Conservation (phyloP, 768 basidiomycete species). For the Grammothele lineata region DNA sequence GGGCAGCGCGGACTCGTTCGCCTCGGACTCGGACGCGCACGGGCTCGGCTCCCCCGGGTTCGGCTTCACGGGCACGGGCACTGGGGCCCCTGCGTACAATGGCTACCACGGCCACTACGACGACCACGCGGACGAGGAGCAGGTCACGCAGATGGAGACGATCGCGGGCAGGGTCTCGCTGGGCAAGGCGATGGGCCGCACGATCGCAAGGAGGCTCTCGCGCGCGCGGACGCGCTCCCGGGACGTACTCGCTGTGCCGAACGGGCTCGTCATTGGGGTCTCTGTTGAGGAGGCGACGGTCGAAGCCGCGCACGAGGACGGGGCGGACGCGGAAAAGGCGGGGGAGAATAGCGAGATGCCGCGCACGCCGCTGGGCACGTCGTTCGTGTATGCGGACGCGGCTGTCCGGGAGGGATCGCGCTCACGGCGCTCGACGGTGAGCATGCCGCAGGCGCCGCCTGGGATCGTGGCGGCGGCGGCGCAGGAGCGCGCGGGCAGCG, state of each 20-base stretch:
- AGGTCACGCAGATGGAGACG: constrained; percentile 23
- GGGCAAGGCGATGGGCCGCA: constrained; percentile 19
- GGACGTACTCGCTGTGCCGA: constrained; percentile 13
- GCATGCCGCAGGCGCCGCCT: constrained; percentile 8
- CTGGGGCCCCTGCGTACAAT: too few species aligned
- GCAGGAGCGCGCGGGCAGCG: background rate
- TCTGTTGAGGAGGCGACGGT: constrained; percentile 25
- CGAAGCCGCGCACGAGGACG: constrained; percentile 16
- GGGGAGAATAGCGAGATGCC: background rate
- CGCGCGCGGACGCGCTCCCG: constrained; percentile 19
- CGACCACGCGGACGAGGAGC: constrained; percentile 10
- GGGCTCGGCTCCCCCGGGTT: background rate
- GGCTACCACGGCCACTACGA: background rate
- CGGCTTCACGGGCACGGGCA: background rate
- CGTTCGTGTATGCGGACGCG: constrained; percentile 7
- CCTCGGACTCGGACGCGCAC: constrained; percentile 7
- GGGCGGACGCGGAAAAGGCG: constrained; percentile 3
- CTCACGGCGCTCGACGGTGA: constrained; percentile 15
- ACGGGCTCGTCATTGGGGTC: constrained; percentile 22
- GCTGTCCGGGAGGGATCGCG: constrained; percentile 1
- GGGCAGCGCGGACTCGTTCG: constrained; percentile 27
- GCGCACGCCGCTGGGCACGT: constrained; percentile 7
- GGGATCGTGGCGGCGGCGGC: background rate
- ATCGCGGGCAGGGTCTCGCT: constrained; percentile 21
- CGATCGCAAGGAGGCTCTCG: constrained; percentile 25